Percentiles rank a stretch among this genome's conserved stretches.
Evolutionary conservation across 768 basidiomycete genomes (phyloP).

Genomic region (Roridomyces roridus): DNA sequence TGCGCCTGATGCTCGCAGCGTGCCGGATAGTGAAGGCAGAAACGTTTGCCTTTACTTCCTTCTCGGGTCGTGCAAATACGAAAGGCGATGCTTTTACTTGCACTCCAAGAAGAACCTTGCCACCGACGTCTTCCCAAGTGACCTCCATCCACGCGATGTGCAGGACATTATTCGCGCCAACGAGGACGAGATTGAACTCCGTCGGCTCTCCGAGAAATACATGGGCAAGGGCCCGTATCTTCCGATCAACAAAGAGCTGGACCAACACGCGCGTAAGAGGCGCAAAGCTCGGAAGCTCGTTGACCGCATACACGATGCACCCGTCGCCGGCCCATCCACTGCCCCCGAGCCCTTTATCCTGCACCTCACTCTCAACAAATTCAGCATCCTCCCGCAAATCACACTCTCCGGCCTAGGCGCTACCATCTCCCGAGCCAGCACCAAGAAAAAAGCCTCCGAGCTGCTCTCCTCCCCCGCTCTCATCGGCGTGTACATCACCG

Average conservation of each 20-base stretch:
- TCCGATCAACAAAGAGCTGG: neutral
- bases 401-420: neutral
- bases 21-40: constrained; percentile 9
- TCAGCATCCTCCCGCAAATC: neutral
- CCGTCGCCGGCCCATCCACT: neutral
- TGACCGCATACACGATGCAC: neutral
- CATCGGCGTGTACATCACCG: constrained; percentile 42
- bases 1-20: constrained; percentile 16
- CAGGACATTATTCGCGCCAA: constrained; percentile 4
- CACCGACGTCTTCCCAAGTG: neutral
- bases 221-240: constrained; percentile 19
- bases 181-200: constrained; percentile 1
- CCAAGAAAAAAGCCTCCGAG: constrained; percentile 17
- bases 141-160: neutral
- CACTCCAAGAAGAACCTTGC: constrained; percentile 13
- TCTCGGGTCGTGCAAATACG: constrained; percentile 12
- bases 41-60: constrained; percentile 23
- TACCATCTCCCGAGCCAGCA: neutral
- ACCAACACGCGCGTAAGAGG: neutral
- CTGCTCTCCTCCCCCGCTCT: constrained; percentile 36
- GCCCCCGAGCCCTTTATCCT: constrained; percentile 10
- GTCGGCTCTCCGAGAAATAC: constrained; percentile 4
- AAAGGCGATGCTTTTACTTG: constrained; percentile 15
- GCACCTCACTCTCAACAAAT: constrained; percentile 22
- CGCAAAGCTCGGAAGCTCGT: neutral